Conservation (phyloP, 352 stramenopile genomes). For the Pythium dissimile region DNA sequence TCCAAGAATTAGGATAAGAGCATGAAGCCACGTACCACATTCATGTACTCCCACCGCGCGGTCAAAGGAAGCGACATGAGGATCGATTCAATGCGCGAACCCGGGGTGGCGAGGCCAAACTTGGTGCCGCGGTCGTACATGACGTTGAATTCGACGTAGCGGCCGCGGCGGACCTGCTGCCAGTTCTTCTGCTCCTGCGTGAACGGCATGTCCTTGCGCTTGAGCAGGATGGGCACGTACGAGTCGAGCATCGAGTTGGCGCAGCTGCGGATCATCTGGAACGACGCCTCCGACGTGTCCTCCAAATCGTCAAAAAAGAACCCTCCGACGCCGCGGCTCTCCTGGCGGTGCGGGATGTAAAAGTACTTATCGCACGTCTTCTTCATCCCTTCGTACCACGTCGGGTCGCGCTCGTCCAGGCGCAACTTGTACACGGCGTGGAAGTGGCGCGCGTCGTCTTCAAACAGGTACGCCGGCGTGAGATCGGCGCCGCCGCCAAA, state of each 20-base stretch:
- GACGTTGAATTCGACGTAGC: conserved; percentile 99
- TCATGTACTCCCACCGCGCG: background rate
- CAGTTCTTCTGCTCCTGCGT: conserved; percentile 96
- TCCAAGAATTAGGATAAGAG: background rate
- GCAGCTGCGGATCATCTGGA: conserved; percentile 75
- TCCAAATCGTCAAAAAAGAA: conserved; percentile 99
- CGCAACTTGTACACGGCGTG: conserved; percentile 95
- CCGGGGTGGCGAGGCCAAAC: conserved; percentile 96
- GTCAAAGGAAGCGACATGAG: background rate
- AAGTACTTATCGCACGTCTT: conserved; percentile 98
- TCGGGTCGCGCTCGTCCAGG: conserved; percentile 92
- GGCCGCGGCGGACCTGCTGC: conserved; percentile 95
- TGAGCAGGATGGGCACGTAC: conserved; percentile 96
- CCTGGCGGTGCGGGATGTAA: conserved; percentile 94
- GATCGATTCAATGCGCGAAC: conserved; percentile 71
- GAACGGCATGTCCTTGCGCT: conserved; percentile 95
- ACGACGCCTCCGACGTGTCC: conserved; percentile 88
- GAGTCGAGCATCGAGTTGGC: conserved; percentile 86
- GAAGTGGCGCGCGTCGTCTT: conserved; percentile 96
- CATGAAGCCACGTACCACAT: background rate
- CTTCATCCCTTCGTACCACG: conserved; percentile 95
- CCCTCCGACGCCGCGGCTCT: conserved; percentile 94
- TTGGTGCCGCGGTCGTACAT: conserved; percentile 99
- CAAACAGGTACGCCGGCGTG: conserved; percentile 95
- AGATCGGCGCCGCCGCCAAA: conserved; percentile 97